A percentile compares a stretch with the other conserved stretches of the same genome.
Evolutionary conservation across 1,284 basidiomycete species (phyloP).

Genomic region (Ustilago xerochloae): DNA sequence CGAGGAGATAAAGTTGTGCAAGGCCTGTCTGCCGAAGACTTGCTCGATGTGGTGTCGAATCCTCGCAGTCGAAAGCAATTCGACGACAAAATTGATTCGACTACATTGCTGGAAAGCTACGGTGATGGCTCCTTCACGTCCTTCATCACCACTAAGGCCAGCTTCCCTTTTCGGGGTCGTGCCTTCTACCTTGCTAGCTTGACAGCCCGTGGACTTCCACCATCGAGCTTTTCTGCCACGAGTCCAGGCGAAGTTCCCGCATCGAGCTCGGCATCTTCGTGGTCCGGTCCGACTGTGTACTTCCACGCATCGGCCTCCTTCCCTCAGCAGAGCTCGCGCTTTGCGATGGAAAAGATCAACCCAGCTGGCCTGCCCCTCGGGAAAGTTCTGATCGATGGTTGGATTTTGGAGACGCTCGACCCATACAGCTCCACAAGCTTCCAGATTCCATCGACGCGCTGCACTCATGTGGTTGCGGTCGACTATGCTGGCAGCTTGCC

Average conservation of each 20-base stretch:
- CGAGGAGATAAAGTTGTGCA: slow-evolving; percentile 92
- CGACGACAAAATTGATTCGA: slow-evolving; percentile 84
- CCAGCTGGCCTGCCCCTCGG: slow-evolving; percentile 80
- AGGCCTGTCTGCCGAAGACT: slow-evolving; percentile 91
- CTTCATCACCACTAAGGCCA: slow-evolving; percentile 73
- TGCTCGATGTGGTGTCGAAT: slow-evolving; percentile 78
- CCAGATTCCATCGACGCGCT: slow-evolving; percentile 91
- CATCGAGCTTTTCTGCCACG: slow-evolving; percentile 23
- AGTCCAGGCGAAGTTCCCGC: slow-evolving; percentile 25
- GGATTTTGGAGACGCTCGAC: slow-evolving; percentile 96
- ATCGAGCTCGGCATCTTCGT: slow-evolving; percentile 69
- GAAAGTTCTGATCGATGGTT: slow-evolving; percentile 87
- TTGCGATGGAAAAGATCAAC: slow-evolving; percentile 79
- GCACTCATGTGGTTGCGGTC: slow-evolving; percentile 85
- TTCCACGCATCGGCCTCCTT: slow-evolving; percentile 69
- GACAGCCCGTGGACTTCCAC: slow-evolving; percentile 72
- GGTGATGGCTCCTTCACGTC: slow-evolving; percentile 77
- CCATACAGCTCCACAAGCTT: slow-evolving; percentile 96
- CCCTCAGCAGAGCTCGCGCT: slow-evolving; percentile 80
- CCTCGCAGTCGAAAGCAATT: slow-evolving; percentile 77
- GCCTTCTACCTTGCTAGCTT: slow-evolving; percentile 84
- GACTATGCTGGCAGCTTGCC: slow-evolving; percentile 91
- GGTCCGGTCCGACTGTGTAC: slow-evolving; percentile 69
- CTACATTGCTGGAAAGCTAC: slow-evolving; percentile 80
- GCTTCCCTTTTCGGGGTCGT: slow-evolving; percentile 90